Conservation (phyloP, 2,329 filamentous ascomycete species). For the Cercospora sesami region DNA sequence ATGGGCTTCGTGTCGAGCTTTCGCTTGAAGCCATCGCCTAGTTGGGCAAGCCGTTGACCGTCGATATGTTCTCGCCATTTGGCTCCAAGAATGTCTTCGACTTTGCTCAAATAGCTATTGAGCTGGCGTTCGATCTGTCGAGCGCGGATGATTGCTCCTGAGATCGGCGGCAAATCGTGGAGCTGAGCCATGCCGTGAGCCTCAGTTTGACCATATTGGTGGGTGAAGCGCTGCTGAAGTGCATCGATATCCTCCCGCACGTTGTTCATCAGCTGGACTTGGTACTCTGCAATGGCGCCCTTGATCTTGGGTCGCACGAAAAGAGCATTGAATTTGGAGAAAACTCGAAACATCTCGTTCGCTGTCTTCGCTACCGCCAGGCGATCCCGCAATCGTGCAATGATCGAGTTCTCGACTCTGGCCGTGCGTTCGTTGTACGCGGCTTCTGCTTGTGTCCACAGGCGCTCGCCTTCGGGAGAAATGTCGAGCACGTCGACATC, state of each 20-base stretch:
- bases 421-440: constrained; percentile 97
- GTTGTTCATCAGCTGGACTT: constrained; percentile 95
- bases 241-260: constrained; percentile 94
- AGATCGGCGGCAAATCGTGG: constrained; percentile 91
- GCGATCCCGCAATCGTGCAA: constrained; percentile 86
- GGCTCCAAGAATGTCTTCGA: constrained; percentile 93
- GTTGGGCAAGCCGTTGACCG: constrained; percentile 87
- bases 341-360: constrained; percentile 99
- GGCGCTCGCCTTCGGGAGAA: constrained; percentile 80
- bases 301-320: constrained; percentile 99
- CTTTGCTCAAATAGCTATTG: constrained; percentile 95
- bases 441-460: constrained; percentile 92
- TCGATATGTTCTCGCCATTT: constrained; percentile 95
- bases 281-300: constrained; percentile 95
- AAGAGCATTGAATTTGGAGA: constrained; percentile 98
- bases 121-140: constrained; percentile 95
- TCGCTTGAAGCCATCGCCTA: constrained; percentile 91
- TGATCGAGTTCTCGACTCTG: constrained; percentile 97
- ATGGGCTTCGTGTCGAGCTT: constrained; percentile 93
- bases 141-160: constrained; percentile 96
- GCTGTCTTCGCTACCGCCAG: constrained; percentile 94
- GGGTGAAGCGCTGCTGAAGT: constrained; percentile 95
- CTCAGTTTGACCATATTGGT: constrained; percentile 97
- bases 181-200: constrained; percentile 97
- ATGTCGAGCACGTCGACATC: constrained; percentile 96